A percentile compares a stretch with the other conserved stretches of the same genome.
phyloP scores from a whole-genome alignment of 1,139 yeast genomes.

The Scheffersomyces cryptocercus region DNA sequence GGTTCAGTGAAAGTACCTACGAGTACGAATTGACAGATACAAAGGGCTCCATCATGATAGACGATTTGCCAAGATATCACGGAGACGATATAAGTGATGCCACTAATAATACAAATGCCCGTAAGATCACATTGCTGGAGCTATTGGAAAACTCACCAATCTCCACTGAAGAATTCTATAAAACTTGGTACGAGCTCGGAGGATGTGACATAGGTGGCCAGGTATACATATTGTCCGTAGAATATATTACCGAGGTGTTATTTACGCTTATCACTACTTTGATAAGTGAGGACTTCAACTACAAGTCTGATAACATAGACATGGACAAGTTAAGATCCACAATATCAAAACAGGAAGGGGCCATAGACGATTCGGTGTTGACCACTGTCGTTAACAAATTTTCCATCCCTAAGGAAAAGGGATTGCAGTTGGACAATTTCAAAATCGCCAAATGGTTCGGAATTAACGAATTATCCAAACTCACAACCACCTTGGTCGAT shows the following conservation, averaged over 20 bases:
- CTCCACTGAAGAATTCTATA: conserved; percentile 54
- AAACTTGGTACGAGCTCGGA: conserved; percentile 53
- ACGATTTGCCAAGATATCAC: conserved; percentile 47
- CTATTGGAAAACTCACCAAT: conserved; percentile 53
- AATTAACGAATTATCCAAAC: conserved; percentile 43
- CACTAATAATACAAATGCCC: not conserved
- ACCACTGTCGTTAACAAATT: conserved; percentile 51
- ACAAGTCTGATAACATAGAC: conserved; percentile 19
- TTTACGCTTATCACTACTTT: conserved; percentile 51
- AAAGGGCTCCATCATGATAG: conserved; percentile 45
- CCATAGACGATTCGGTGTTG: conserved; percentile 35
- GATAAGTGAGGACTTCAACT: conserved; percentile 43
- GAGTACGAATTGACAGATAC: conserved; percentile 52
- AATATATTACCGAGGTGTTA: conserved; percentile 29
- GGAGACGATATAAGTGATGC: conserved; percentile 25
- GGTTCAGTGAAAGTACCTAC: conserved; percentile 43
- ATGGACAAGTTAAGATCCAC: conserved; percentile 19
- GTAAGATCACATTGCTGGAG: conserved; percentile 29
- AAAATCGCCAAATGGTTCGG: conserved; percentile 63
- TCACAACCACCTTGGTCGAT: conserved; percentile 28
- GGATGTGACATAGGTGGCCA: conserved; percentile 52
- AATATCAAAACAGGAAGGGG: conserved; percentile 15
- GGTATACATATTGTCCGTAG: conserved; percentile 28
- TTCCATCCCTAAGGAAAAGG: conserved; percentile 20
- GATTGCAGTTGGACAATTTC: conserved; percentile 36